phyloP scores from a whole-genome alignment of 2,329 filamentous ascomycete species.

The Didymella pinodella region DNA sequence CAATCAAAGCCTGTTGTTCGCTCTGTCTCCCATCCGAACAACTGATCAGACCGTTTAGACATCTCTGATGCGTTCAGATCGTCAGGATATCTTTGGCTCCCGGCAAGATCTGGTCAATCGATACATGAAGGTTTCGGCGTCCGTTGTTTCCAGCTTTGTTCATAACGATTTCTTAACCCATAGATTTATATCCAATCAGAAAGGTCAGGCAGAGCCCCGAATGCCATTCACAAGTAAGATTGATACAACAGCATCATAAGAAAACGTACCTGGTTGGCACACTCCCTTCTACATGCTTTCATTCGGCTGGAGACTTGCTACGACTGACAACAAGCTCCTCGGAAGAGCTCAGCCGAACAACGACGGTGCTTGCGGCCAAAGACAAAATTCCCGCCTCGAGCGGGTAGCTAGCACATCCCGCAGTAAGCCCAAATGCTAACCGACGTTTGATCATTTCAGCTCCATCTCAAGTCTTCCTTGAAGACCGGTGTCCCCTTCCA shows the following conservation, averaged over 20 bases:
- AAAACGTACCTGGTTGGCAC: not conserved
- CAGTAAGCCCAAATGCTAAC: not conserved
- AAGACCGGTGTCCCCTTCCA: not conserved
- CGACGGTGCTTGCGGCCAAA: not conserved
- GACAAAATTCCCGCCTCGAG: not conserved
- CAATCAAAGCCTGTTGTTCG: not conserved
- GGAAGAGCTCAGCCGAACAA: not conserved
- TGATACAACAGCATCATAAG: not conserved
- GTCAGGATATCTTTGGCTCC: not conserved
- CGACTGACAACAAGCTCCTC: not conserved
- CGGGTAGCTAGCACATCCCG: not conserved
- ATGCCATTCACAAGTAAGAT: not conserved
- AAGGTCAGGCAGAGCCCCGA: not conserved
- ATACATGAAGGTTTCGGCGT: not conserved
- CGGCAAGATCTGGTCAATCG: not conserved
- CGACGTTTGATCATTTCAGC: not conserved
- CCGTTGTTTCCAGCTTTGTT: not conserved
- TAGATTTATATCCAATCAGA: not conserved
- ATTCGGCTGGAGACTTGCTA: not conserved
- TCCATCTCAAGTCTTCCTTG: not conserved
- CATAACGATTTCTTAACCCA: not conserved
- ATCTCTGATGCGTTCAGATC: not conserved
- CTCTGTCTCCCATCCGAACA: not conserved
- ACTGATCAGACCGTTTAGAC: not conserved
- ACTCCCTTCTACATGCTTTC: not conserved